phyloP scores from a whole-genome alignment of 306 rosid genomes.

The Senna siamea region DNA sequence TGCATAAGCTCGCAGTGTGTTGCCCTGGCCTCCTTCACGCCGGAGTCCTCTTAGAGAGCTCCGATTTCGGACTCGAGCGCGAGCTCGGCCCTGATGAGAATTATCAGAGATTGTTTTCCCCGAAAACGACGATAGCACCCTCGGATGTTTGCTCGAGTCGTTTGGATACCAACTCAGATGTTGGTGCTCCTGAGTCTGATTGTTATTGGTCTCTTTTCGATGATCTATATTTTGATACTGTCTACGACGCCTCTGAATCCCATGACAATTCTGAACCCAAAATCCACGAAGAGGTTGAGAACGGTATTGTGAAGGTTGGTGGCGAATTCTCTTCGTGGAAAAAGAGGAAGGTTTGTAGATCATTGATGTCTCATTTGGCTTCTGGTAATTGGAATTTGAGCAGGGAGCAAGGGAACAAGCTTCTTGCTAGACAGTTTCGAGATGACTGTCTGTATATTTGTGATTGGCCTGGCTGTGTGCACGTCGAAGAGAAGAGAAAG shows the following conservation, averaged over 20 bases:
- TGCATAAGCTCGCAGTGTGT: conserved; percentile 78
- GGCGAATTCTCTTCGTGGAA: conserved; percentile 36
- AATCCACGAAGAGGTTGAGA: conserved; percentile 32
- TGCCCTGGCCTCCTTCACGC: conserved; percentile 87
- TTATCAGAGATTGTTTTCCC: conserved; percentile 19
- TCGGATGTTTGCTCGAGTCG: conserved; percentile 25
- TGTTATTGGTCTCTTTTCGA: conserved; percentile 85
- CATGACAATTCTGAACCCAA: conserved; percentile 4
- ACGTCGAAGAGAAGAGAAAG: conserved; percentile 78
- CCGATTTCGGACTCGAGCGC: conserved; percentile 78
- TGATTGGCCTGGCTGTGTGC: conserved; percentile 94
- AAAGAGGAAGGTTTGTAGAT: conserved; percentile 52
- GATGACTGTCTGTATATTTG: conserved; percentile 79
- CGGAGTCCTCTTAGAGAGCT: conserved; percentile 76
- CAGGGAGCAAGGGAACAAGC: conserved; percentile 83
- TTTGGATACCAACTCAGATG: conserved; percentile 8
- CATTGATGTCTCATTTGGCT: conserved; percentile 73
- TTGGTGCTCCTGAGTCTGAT: conserved; percentile 36
- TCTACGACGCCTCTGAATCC: conserved; percentile 56
- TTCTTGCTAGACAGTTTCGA: conserved; percentile 76
- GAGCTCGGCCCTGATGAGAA: conserved; percentile 68
- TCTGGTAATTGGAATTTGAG: conserved; percentile 74
- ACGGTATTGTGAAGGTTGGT: conserved; percentile 37
- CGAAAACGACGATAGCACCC: not conserved
- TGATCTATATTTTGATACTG: conserved; percentile 73